These are phyloP conservation scores for Tephrocybe sp. DNA, from an alignment of 768 basidiomycete species.

Conservation along the genomic window DNA sequence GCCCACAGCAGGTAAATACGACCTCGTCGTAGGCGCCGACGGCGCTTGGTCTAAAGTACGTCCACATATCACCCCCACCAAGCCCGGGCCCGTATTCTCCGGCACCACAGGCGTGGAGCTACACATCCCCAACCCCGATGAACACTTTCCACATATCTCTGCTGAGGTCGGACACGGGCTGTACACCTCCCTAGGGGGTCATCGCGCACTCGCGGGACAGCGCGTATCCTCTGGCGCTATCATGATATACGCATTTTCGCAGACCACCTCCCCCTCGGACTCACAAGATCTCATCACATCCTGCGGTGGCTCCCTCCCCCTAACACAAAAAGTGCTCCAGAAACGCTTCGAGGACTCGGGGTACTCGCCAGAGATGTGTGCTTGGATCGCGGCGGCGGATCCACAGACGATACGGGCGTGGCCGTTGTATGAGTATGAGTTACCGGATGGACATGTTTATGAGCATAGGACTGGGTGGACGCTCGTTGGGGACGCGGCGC, in stretches of 20 bases:
- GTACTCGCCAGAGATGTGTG: constrained; percentile 6
- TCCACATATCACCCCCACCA: constrained; percentile 22
- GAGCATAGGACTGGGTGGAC: constrained; percentile 15
- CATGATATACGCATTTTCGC: constrained; percentile 9
- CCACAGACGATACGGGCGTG: constrained; percentile 9
- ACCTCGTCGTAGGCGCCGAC: constrained; percentile 25
- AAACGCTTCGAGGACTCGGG: constrained; percentile 8
- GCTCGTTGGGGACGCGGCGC: constrained; percentile 23
- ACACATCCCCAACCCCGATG: constrained; percentile 10
- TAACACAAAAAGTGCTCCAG: neutral
- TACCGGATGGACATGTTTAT: constrained; percentile 14
- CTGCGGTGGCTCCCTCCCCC: constrained; percentile 6
- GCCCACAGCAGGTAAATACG: constrained; percentile 11
- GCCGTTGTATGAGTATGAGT: constrained; percentile 13
- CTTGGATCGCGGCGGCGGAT: constrained; percentile 9
- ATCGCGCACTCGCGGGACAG: constrained; percentile 7
- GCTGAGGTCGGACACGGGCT: constrained; percentile 26
- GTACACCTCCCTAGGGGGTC: constrained; percentile 16
- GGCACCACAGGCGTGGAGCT: constrained; percentile 23
- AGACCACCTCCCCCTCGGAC: neutral
- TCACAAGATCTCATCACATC: constrained; percentile 1
- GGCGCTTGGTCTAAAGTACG: constrained; percentile 39
- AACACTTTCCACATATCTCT: constrained; percentile 16
- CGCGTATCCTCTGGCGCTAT: constrained; percentile 11
- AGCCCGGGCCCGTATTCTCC: constrained; percentile 29